A percentile compares a stretch with the other conserved stretches of the same genome.
phyloP scores from a whole-genome alignment of 176 grass and related monocot genomes.

The Echinochloa phyllopogon region DNA sequence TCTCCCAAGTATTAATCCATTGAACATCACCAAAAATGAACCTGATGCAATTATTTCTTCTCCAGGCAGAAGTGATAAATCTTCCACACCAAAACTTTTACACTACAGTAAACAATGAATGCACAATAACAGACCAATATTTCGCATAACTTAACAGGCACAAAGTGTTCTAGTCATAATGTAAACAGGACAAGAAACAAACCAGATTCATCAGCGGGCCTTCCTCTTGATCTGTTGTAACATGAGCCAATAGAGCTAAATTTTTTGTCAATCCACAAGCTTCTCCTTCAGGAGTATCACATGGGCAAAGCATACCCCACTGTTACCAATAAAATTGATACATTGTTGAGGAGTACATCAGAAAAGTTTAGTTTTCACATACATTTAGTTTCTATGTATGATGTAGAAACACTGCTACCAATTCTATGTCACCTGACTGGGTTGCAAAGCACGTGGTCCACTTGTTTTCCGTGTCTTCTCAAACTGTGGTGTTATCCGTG shows the following conservation, averaged over 20 bases:
- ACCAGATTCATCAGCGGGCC: slow-evolving; percentile 82
- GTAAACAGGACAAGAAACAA: slow-evolving; percentile 38
- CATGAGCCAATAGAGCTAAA: slow-evolving; percentile 91
- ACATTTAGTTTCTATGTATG: slow-evolving; percentile 12
- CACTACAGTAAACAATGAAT: slow-evolving; percentile 59
- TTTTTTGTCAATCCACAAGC: slow-evolving; percentile 97
- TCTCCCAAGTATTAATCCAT: slow-evolving; percentile 92
- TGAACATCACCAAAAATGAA: slow-evolving; percentile 98
- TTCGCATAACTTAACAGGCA: slow-evolving; percentile 7
- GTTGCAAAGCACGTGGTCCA: slow-evolving; percentile 96
- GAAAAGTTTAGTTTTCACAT: not conserved
- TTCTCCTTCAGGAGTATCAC: slow-evolving; percentile 99
- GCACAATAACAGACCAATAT: slow-evolving; percentile 28
- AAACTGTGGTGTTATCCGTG: slow-evolving; percentile 96
- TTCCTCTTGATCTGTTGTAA: slow-evolving; percentile 94
- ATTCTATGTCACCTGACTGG: slow-evolving; percentile 74
- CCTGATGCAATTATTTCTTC: slow-evolving; percentile 80
- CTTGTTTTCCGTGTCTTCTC: slow-evolving; percentile 98
- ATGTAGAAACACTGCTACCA: slow-evolving; percentile 1
- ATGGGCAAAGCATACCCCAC: slow-evolving; percentile 99
- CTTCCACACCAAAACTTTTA: slow-evolving; percentile 81
- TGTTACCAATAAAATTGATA: slow-evolving; percentile 50
- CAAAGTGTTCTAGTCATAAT: slow-evolving; percentile 20
- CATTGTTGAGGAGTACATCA: not conserved
- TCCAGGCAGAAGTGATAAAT: slow-evolving; percentile 69